A percentile compares a stretch with the other conserved stretches of the same genome.
Conservation (phyloP, 768 basidiomycete genomes). For the Candolleomyces aberdarensis region DNA sequence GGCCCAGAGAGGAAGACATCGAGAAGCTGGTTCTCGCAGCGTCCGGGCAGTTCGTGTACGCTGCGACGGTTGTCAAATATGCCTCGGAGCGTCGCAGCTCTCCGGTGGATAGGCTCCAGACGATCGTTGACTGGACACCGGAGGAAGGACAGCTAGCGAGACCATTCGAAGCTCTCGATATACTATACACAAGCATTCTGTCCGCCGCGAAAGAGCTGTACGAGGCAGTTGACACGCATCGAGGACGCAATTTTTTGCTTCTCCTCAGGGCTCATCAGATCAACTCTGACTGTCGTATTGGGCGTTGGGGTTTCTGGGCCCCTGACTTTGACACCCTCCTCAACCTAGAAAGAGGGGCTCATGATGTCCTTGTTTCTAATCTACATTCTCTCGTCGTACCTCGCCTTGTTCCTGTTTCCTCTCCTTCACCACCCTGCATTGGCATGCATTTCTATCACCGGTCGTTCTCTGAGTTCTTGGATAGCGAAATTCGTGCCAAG, state of each 20-base stretch:
- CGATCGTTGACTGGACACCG: not conserved
- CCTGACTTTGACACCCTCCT: too few relatives aligned
- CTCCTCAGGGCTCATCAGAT: not conserved
- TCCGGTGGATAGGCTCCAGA: not conserved
- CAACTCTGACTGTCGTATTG: not conserved
- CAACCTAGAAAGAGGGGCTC: not conserved
- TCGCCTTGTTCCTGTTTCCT: too few relatives aligned
- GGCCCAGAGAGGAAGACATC: conserved; percentile 9
- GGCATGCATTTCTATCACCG: not conserved
- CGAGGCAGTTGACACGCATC: not conserved
- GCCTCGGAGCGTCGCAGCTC: conserved; percentile 10
- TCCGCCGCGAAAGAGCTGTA: not conserved
- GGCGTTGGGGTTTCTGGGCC: too few relatives aligned
- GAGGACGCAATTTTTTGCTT: not conserved
- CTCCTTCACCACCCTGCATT: too few relatives aligned
- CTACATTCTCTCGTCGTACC: not conserved
- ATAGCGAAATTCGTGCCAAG: too few relatives aligned
- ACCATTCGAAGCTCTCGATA: conserved; percentile 7
- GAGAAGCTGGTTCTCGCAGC: conserved; percentile 7
- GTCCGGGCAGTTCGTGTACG: conserved; percentile 14
- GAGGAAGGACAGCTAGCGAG: not conserved
- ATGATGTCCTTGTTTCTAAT: not conserved
- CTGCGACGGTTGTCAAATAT: conserved; percentile 9
- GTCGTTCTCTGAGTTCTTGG: too few relatives aligned
- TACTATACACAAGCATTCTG: conserved; percentile 6